Base-by-base conservation (phyloP, 2,329 filamentous ascomycete species). In the Cercospora sojina region DNA sequence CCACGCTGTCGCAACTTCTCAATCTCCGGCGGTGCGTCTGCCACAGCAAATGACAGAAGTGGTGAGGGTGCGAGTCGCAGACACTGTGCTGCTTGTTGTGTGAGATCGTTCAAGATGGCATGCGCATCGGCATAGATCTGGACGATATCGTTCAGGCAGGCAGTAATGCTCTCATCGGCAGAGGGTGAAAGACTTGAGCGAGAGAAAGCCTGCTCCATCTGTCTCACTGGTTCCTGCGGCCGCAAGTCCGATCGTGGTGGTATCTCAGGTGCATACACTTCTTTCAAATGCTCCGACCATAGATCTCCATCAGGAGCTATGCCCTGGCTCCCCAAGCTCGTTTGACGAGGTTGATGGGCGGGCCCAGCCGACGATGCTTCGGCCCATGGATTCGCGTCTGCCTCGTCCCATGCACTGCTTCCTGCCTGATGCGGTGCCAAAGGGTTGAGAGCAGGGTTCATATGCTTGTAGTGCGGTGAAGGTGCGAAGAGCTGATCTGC, bases 1-100 rank as follows among this genome's bases (percentile, higher is more conserved):
- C 74, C 74, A 5, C 69, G 63, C 41, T 71, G 65, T 59, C 70
- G 69, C 60, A 74, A 73, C 16, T 55, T 67, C 56, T 74, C 69
- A 38, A 76, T 75, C 59, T 75, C 74, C 0, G 43, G 18, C 7
- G 59, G 64, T 8, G 64, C 59, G 8, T 66, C 64, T n/a, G 16
- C 29, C 8, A 66, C 20, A n/a, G 64, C 35, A 6, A 47, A 59
- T 12, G 61, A 27, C 18, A 66, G 51, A n/a, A 71, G 38, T 43
- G 20, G 43, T 16, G 49, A 29, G 38, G 49, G 32, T 25, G 31
- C 13, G 13, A 7, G 20, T 10, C 57, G 25, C 27, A 59, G n/a
- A 51, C 13, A 31, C 23, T 38, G 49, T 2, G 49, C 27, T 6
- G 62, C 38, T 49, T 59, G 53, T 31, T 35, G 31, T 12, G n/a